A percentile compares a stretch with the other conserved stretches of the same genome.
phyloP scores from a whole-genome alignment of 352 stramenopile species.

The Phytophthora fragariae region DNA sequence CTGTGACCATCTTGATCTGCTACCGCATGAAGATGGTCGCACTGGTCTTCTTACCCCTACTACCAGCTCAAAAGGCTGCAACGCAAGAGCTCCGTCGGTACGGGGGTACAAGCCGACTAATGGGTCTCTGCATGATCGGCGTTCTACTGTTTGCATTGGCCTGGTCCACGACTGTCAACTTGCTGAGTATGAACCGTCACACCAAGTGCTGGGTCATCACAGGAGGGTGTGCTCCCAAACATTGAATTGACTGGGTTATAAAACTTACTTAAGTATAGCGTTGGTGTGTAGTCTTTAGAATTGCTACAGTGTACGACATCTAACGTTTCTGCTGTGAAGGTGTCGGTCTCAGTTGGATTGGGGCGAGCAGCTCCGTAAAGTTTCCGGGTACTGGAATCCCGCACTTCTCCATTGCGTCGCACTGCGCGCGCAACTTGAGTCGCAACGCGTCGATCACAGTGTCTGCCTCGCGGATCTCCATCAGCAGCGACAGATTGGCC shows the following conservation, averaged over 20 bases:
- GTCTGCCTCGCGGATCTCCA: conserved; percentile 59
- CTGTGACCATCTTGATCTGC: conserved; percentile 51
- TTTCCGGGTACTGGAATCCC: conserved; percentile 39
- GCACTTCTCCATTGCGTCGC: conserved; percentile 31
- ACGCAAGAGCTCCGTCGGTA: conserved; percentile 41
- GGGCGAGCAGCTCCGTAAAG: conserved; percentile 42
- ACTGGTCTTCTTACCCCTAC: conserved; percentile 45
- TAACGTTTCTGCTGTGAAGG: background rate
- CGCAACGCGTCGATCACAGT: conserved; percentile 45
- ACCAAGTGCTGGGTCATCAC: conserved; percentile 56
- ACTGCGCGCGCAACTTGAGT: conserved; percentile 38
- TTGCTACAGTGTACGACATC: too few species aligned
- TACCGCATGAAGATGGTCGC: conserved; percentile 58
- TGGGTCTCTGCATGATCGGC: conserved; percentile 33
- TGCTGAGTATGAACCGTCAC: conserved; percentile 45
- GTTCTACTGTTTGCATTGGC: conserved; percentile 28
- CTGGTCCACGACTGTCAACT: conserved; percentile 40
- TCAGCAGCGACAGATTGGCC: conserved; percentile 58
- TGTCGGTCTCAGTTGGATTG: conserved; percentile 4
- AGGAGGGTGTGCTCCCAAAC: conserved; percentile 40
- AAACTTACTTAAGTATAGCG: background rate
- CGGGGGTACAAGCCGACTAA: conserved; percentile 31
- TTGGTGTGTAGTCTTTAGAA: background rate
- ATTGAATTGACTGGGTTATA: background rate
- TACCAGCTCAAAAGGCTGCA: conserved; percentile 45